Base-by-base conservation (phyloP, 2,329 filamentous ascomycete genomes). In the Dactylonectria estremocensis region DNA sequence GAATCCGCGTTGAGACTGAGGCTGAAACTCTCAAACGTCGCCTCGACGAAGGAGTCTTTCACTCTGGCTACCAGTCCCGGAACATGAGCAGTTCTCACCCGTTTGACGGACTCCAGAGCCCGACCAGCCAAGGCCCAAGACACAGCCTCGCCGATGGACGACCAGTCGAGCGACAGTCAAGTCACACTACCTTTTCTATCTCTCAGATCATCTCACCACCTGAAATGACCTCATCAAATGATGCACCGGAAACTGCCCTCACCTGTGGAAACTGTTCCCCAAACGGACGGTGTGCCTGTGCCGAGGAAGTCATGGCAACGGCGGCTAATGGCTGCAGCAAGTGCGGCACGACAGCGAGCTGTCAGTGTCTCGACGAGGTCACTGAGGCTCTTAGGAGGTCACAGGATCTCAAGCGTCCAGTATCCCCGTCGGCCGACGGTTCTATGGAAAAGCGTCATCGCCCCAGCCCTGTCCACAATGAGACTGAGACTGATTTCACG, bases 401-500 rank as follows among this genome's bases (percentile, higher is more conserved):
- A 13, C 71, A 77, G 14, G 77, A 77, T 5, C 77, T 88, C 40
- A 90, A 90, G 80, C 82, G 88, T 46, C 82, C 86, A 2, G 77
- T 80, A 2, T 88, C 87, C 2, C 84, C 84, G 1, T 82, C 84
- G 1, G 79, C 77, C 4, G 65, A 77, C 16, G 79, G 74, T 0
- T 83, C 85, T 0, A 80, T 82, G 2, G 88, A 88, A 69, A 93
- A 92, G 78, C 86, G 88, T 37, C 85, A 85, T 48, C 86, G 86
- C 20, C 79, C 85, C 11, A 74, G 60, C 33, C 55, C 66, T 9
- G 91, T 93, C 54, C 80, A 84, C 58, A 90, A 93, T 61, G 82
- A 85, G 61, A 86, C 90, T 70, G 93, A 95, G 80, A 91, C 91
- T 52, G 92, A 95, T 77, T 95, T 95, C 73, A 94, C 93, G 6